These are phyloP conservation scores for Aureobasidium sp. DNA, from an alignment of 2,329 filamentous ascomycete species.

Conservation along the genomic window DNA sequence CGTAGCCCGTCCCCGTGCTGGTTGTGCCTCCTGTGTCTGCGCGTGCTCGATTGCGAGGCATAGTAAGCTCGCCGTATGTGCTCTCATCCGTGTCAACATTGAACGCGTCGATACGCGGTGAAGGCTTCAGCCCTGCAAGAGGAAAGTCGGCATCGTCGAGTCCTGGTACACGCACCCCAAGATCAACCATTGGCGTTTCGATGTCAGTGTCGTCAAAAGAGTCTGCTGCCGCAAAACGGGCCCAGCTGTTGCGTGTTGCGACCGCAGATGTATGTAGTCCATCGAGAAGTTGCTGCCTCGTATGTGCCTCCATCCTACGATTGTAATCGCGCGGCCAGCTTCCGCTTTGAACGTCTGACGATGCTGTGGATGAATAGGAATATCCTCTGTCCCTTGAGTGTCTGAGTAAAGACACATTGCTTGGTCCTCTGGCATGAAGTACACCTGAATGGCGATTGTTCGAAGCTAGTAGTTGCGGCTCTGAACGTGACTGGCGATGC, in stretches of 20 bases:
- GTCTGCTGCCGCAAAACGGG: conserved; percentile 12
- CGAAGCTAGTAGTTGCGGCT: conserved; percentile 24
- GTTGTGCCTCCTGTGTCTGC: conserved; percentile 11
- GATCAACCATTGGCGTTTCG: neutral
- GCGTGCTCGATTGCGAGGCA: conserved; percentile 1
- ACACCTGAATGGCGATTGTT: conserved; percentile 25
- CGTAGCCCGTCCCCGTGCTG: conserved; percentile 14
- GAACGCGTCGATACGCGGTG: conserved; percentile 2
- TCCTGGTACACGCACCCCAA: conserved; percentile 5
- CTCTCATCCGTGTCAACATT: conserved; percentile 7
- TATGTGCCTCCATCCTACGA: conserved; percentile 19
- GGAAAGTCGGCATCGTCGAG: conserved; percentile 13
- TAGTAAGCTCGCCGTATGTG: conserved; percentile 10
- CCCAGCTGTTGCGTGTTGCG: conserved; percentile 11
- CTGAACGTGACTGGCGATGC: conserved; percentile 32
- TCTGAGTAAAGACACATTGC: conserved; percentile 27
- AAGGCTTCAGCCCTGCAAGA: conserved; percentile 1
- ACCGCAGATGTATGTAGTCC: conserved; percentile 9
- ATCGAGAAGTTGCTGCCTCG: conserved; percentile 17
- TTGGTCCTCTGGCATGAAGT: conserved; percentile 30
- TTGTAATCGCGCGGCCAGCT: conserved; percentile 19
- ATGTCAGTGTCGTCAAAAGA: conserved; percentile 13
- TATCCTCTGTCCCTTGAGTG: conserved; percentile 17
- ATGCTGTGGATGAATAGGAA: conserved; percentile 20
- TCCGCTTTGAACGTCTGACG: conserved; percentile 20